Conservation (phyloP, 2,329 filamentous ascomycete species). For the Westerdykella ornata region DNA sequence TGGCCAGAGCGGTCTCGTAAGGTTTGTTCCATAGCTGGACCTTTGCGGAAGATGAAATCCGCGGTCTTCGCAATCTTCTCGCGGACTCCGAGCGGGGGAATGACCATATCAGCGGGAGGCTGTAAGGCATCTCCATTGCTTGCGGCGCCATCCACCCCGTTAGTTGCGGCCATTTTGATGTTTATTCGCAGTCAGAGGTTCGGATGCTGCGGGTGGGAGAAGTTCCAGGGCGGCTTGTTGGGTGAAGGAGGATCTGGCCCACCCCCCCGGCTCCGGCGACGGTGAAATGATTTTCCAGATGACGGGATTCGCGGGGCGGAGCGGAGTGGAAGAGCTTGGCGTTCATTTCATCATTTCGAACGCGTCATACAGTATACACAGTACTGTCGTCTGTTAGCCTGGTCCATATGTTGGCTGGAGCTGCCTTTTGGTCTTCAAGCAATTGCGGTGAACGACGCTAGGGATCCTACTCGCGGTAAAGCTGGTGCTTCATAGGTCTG, state of each 20-base stretch:
- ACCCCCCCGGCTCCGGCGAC: too few species aligned
- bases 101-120: conserved; percentile 73
- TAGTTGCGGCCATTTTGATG: conserved; percentile 25
- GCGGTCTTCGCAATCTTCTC: conserved; percentile 87
- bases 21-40: conserved; percentile 66
- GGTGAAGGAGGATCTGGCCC: conserved; percentile 6
- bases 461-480: too few species aligned
- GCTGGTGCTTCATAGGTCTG: too few species aligned
- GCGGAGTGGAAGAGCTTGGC: conserved; percentile 3
- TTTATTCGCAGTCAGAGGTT: background rate
- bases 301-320: background rate
- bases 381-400: too few species aligned
- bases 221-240: conserved; percentile 1
- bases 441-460: too few species aligned
- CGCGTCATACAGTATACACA: too few species aligned
- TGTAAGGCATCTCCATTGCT: conserved; percentile 42
- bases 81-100: conserved; percentile 80
- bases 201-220: conserved; percentile 4
- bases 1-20: conserved; percentile 76
- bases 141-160: conserved; percentile 16
- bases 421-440: too few species aligned
- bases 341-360: background rate
- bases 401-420: too few species aligned
- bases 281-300: too few species aligned
- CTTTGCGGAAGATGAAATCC: conserved; percentile 72